phyloP scores from a whole-genome alignment of 345 rosid species.

The Pistacia atlantica region DNA sequence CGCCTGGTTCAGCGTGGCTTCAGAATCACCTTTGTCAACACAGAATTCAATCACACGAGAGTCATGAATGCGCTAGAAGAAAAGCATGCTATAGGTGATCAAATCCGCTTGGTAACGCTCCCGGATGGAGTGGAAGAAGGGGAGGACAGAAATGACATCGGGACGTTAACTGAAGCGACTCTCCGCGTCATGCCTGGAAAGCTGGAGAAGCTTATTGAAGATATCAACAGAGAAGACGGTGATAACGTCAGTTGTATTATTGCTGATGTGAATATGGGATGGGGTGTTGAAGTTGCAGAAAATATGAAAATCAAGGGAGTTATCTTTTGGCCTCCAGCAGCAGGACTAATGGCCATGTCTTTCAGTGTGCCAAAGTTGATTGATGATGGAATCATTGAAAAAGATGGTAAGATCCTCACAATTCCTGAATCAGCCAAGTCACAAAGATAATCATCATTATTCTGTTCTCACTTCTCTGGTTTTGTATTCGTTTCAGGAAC shows the following conservation, averaged over 20 bases:
- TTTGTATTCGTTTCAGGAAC: slow-evolving; percentile 6
- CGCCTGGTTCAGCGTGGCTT: slow-evolving; percentile 15
- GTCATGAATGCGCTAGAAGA: not conserved
- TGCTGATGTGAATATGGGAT: slow-evolving; percentile 12
- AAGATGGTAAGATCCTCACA: slow-evolving; percentile 9
- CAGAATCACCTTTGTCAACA: slow-evolving; percentile 28
- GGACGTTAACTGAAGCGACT: not conserved
- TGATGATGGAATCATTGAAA: slow-evolving; percentile 23
- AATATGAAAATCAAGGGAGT: slow-evolving; percentile 14
- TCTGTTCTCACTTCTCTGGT: slow-evolving; percentile 2
- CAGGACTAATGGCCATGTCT: not conserved
- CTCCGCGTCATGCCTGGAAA: not conserved
- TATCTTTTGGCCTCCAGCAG: slow-evolving; percentile 29
- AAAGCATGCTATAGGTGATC: not conserved
- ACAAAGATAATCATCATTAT: not conserved
- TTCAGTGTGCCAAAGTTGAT: slow-evolving; percentile 11
- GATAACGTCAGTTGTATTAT: slow-evolving; percentile 20
- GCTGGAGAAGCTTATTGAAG: not conserved
- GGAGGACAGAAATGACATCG: slow-evolving; percentile 1
- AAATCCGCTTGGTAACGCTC: not conserved
- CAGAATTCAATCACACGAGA: slow-evolving; percentile 10
- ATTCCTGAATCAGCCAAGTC: no score
- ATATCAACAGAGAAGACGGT: not conserved
- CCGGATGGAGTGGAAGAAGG: not conserved
- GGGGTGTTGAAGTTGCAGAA: slow-evolving; percentile 13